phyloP scores from a whole-genome alignment of 805 yeast species.

The Sugiyamaella qingdaonensis region DNA sequence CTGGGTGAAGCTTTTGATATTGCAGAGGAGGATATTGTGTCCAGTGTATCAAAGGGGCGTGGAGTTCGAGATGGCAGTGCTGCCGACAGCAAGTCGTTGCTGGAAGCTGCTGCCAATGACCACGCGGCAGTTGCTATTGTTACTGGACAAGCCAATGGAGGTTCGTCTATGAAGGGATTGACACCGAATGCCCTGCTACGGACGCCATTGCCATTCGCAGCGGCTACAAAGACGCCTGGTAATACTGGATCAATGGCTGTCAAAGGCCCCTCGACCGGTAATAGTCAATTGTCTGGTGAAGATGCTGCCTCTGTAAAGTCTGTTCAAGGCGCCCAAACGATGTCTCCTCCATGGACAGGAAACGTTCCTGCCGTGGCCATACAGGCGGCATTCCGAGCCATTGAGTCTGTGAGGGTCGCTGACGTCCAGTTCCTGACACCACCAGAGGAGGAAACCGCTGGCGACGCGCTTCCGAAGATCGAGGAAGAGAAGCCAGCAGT shows the following conservation, averaged over 20 bases:
- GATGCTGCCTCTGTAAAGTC: not conserved
- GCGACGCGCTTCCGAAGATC: not conserved
- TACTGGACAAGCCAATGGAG: not conserved
- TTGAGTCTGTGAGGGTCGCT: conserved; percentile 27
- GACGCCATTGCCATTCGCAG: conserved; percentile 22
- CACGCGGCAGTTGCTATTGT: not conserved
- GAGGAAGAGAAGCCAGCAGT: not conserved
- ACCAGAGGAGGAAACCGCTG: conserved; percentile 15
- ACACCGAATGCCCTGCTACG: conserved; percentile 24
- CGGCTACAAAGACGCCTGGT: conserved; percentile 19
- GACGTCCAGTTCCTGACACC: conserved; percentile 30
- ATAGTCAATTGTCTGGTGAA: not conserved
- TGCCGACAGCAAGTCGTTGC: not conserved
- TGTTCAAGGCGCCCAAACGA: not conserved
- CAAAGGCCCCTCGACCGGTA: conserved; percentile 1
- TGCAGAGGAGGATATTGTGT: conserved; percentile 28
- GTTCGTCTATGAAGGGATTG: conserved; percentile 9
- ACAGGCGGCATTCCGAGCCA: conserved; percentile 31
- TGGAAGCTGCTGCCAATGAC: conserved; percentile 1
- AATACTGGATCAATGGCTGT: not conserved
- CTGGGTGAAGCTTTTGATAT: conserved; percentile 34
- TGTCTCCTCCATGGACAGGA: conserved; percentile 25
- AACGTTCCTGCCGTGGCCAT: conserved; percentile 32
- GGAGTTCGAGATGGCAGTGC: not conserved
- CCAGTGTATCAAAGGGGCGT: conserved; percentile 9